These are phyloP conservation scores for Euphorbia peplus DNA, from an alignment of 345 rosid species.

Conservation along the genomic window DNA sequence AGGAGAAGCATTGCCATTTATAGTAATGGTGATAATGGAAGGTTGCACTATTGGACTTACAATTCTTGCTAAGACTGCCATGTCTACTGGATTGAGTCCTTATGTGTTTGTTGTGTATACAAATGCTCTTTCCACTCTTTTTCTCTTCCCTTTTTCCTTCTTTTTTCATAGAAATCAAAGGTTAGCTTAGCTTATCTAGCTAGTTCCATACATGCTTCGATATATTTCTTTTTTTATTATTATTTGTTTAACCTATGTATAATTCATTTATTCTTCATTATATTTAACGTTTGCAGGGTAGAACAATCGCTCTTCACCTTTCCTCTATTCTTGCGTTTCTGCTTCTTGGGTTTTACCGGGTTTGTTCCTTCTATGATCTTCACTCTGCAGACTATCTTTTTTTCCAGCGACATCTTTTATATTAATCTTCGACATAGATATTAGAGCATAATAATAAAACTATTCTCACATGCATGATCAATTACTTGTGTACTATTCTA, in stretches of 20 bases:
- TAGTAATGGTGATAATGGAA: constrained; percentile 65
- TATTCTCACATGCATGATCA: too few species aligned
- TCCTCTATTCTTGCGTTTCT: constrained; percentile 50
- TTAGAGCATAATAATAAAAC: too few species aligned
- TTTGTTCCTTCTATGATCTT: constrained; percentile 14
- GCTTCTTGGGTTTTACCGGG: constrained; percentile 82
- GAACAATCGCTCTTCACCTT: constrained; percentile 42
- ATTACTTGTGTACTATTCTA: too few species aligned
- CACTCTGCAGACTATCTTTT: too few species aligned
- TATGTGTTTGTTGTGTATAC: constrained; percentile 71
- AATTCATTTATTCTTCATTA: background rate
- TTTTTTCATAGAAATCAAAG: constrained; percentile 49
- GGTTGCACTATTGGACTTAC: constrained; percentile 70
- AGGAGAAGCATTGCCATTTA: constrained; percentile 42
- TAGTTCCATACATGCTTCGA: too few species aligned
- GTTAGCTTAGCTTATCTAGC: too few species aligned
- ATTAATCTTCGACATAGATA: too few species aligned
- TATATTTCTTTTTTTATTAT: too few species aligned
- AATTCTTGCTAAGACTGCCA: constrained; percentile 56
- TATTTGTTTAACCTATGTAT: background rate
- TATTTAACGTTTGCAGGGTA: constrained; percentile 36
- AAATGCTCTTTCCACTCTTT: constrained; percentile 49
- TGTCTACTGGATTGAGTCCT: constrained; percentile 71
- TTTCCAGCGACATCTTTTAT: too few species aligned
- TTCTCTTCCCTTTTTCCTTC: constrained; percentile 64